These are phyloP conservation scores for Escovopsis sp. DNA, from an alignment of 2,329 filamentous ascomycete species.

Conservation along the genomic window DNA sequence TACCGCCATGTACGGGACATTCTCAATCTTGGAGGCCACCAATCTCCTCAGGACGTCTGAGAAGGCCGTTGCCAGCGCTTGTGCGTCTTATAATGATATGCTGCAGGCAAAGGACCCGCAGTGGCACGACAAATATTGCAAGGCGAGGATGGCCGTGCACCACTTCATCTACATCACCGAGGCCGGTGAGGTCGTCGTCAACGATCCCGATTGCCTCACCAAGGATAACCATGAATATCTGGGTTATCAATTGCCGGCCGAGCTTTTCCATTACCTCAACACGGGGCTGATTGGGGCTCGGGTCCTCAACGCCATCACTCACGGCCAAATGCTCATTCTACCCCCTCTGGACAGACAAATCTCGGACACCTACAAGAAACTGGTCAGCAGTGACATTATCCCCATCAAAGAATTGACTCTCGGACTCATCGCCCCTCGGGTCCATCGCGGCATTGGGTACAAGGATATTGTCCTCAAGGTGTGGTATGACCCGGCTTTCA, in stretches of 20 bases:
- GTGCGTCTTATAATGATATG: constrained; percentile 66
- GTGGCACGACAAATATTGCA: constrained; percentile 77
- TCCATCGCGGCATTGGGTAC: constrained; percentile 71
- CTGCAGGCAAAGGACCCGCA: constrained; percentile 52
- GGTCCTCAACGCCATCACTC: constrained; percentile 68
- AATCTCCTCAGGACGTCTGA: constrained; percentile 58
- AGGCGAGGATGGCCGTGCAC: constrained; percentile 69
- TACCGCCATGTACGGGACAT: constrained; percentile 33
- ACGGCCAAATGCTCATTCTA: constrained; percentile 59
- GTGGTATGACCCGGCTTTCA: constrained; percentile 66
- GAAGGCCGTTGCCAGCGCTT: constrained; percentile 56
- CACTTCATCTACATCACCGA: constrained; percentile 73
- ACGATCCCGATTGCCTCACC: constrained; percentile 59
- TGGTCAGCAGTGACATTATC: constrained; percentile 61
- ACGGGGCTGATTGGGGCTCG: constrained; percentile 66
- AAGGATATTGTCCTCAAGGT: constrained; percentile 63
- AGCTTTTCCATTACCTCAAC: constrained; percentile 82
- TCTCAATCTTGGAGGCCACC: constrained; percentile 59
- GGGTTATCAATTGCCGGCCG: constrained; percentile 75
- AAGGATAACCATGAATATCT: constrained; percentile 79
- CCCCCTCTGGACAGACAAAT: constrained; percentile 77
- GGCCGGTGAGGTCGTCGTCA: constrained; percentile 61
- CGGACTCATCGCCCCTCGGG: constrained; percentile 59
- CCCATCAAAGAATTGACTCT: constrained; percentile 63
- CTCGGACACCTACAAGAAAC: constrained; percentile 63